Evolutionary conservation across 257 asterid species (phyloP).

Genomic region (Solanum lignicaule): DNA sequence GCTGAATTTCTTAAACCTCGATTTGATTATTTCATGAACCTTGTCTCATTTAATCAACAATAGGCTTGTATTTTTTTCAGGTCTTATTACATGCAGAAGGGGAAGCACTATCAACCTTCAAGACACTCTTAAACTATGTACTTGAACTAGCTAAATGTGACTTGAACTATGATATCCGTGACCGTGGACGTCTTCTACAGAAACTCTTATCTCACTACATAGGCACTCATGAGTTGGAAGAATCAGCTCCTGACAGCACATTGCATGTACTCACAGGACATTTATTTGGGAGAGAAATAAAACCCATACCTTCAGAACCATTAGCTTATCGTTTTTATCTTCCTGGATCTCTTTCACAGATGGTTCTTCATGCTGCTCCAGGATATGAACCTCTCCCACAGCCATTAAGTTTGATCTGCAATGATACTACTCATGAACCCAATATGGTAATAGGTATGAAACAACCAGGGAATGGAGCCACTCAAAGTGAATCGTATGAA

Average conservation of each 20-base stretch:
- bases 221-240: constrained; percentile 28
- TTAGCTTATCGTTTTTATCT: constrained; percentile 67
- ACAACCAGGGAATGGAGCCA: constrained; percentile 12
- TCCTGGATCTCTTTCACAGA: constrained; percentile 96
- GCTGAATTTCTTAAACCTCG: background rate
- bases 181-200: constrained; percentile 72
- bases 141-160: constrained; percentile 85
- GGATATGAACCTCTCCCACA: constrained; percentile 97
- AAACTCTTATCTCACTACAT: constrained; percentile 39
- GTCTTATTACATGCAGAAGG: constrained; percentile 56
- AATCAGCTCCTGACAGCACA: constrained; percentile 24
- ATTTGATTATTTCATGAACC: background rate
- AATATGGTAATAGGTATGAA: constrained; percentile 14
- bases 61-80: constrained; percentile 30
- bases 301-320: constrained; percentile 38
- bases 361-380: constrained; percentile 99
- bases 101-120: constrained; percentile 35
- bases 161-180: constrained; percentile 83
- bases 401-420: constrained; percentile 61
- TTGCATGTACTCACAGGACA: constrained; percentile 41
- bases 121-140: constrained; percentile 37
- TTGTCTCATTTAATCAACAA: background rate
- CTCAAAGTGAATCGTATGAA: constrained; percentile 37
- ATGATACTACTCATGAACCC: constrained; percentile 21
- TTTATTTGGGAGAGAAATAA: constrained; percentile 48